Conservation (phyloP, 139 green algal species). For the Haematococcus sp. region DNA sequence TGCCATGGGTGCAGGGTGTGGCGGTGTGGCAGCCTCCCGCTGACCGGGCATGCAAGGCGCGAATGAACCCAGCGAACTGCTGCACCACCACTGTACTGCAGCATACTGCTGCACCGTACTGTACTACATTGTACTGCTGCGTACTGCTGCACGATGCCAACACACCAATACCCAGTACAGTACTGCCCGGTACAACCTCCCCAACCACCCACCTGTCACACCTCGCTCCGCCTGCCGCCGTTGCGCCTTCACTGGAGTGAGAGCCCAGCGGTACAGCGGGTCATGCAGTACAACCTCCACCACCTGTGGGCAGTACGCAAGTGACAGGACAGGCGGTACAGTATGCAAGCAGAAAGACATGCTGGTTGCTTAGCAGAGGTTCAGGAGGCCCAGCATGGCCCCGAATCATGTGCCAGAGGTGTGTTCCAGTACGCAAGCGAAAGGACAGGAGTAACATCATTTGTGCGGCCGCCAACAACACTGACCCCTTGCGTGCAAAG, state of each 20-base stretch:
- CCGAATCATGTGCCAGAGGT: not conserved
- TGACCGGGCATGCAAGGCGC: too few relatives aligned
- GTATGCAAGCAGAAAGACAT: not conserved
- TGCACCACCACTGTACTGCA: not conserved
- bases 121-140: not conserved
- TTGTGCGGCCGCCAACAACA: too few relatives aligned
- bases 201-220: not conserved
- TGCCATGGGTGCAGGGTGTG: not conserved
- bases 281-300: constrained; percentile 89
- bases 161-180: not conserved
- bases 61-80: not conserved
- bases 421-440: too few relatives aligned
- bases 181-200: not conserved
- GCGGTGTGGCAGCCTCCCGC: not conserved
- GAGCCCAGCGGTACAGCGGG: constrained; percentile 86
- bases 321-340: not conserved
- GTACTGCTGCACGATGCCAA: not conserved
- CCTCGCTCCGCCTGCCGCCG: constrained; percentile 42
- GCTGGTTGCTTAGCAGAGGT: not conserved
- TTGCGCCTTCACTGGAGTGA: constrained; percentile 52
- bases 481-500: too few relatives aligned
- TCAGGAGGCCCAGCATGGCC: not conserved
- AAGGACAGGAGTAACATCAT: too few relatives aligned
- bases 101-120: not conserved
- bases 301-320: constrained; percentile 12